These are phyloP conservation scores for Barnettozyma sucrosica DNA, from an alignment of 805 yeast species.

Conservation along the genomic window DNA sequence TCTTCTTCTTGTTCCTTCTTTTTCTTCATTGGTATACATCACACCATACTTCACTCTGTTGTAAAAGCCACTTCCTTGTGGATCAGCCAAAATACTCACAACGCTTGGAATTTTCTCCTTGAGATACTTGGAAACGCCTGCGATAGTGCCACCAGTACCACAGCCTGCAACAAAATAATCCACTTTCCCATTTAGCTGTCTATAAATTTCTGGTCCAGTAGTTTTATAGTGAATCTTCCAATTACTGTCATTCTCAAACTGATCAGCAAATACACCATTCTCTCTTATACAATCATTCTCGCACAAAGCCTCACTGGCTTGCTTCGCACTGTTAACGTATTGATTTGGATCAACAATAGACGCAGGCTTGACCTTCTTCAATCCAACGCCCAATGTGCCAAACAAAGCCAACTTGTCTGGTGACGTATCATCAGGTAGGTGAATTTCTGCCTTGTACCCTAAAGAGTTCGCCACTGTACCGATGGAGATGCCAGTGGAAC, in stretches of 20 bases:
- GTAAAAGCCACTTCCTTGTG: conserved; percentile 90
- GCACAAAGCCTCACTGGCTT: conserved; percentile 48
- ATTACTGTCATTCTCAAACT: conserved; percentile 87
- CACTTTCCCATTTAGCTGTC: conserved; percentile 57
- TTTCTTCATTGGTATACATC: conserved; percentile 85
- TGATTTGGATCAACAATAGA: conserved; percentile 91
- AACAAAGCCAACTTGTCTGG: conserved; percentile 72
- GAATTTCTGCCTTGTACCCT: conserved; percentile 90
- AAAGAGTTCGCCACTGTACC: conserved; percentile 85
- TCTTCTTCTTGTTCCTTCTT: conserved; percentile 88
- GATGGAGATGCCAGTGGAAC: conserved; percentile 92
- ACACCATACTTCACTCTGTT: conserved; percentile 86
- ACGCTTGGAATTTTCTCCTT: conserved; percentile 39
- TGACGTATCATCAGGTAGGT: conserved; percentile 90
- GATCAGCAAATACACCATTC: conserved; percentile 85
- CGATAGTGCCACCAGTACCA: conserved; percentile 95
- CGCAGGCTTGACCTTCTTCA: conserved; percentile 89
- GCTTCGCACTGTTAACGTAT: conserved; percentile 82
- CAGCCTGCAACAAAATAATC: conserved; percentile 86
- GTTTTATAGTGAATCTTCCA: conserved; percentile 79
- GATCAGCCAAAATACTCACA: conserved; percentile 73
- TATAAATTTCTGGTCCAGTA: conserved; percentile 91
- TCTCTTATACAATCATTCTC: conserved; percentile 31
- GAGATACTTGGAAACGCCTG: conserved; percentile 81
- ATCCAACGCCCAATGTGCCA: conserved; percentile 68